Percentiles rank a stretch among this genome's conserved stretches.
Conservation (phyloP, 345 rosid genomes). For the Erucastrum elatum region DNA sequence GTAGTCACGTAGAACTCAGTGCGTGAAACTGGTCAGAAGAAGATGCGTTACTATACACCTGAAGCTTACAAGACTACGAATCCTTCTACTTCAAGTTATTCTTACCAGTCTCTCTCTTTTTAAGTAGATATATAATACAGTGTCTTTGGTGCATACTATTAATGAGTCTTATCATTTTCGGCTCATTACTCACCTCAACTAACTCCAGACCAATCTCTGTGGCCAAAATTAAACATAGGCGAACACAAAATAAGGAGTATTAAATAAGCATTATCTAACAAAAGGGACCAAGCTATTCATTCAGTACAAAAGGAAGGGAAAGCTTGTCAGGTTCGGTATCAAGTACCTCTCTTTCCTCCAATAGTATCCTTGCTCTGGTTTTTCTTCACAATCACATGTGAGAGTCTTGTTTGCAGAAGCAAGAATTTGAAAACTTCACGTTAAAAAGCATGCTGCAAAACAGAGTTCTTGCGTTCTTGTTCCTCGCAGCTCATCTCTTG, state of each 20-base stretch:
- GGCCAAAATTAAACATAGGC: slow-evolving; percentile 1
- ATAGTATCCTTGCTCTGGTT: neutral
- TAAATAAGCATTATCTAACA: slow-evolving; percentile 23
- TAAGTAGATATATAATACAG: neutral
- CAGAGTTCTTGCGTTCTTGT: slow-evolving; percentile 25
- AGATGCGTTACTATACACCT: slow-evolving; percentile 21
- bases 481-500: slow-evolving; percentile 38
- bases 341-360: slow-evolving; percentile 26
- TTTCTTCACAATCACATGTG: neutral
- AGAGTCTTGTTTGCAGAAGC: slow-evolving; percentile 20
- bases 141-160: neutral
- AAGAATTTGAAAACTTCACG: slow-evolving; percentile 4
- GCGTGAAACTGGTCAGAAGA: slow-evolving; percentile 24
- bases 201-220: slow-evolving; percentile 15
- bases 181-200: slow-evolving; percentile 35
- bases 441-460: slow-evolving; percentile 42
- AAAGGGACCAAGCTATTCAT: slow-evolving; percentile 25
- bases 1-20: neutral
- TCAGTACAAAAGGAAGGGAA: slow-evolving; percentile 2
- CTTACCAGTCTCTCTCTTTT: slow-evolving; percentile 5
- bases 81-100: slow-evolving; percentile 22
- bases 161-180: slow-evolving; percentile 11
- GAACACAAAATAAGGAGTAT: slow-evolving; percentile 6
- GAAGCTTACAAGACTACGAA: slow-evolving; percentile 22
- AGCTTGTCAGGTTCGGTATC: neutral